Conservation (phyloP, 257 asterid species). For the Solanum paucissectum region DNA sequence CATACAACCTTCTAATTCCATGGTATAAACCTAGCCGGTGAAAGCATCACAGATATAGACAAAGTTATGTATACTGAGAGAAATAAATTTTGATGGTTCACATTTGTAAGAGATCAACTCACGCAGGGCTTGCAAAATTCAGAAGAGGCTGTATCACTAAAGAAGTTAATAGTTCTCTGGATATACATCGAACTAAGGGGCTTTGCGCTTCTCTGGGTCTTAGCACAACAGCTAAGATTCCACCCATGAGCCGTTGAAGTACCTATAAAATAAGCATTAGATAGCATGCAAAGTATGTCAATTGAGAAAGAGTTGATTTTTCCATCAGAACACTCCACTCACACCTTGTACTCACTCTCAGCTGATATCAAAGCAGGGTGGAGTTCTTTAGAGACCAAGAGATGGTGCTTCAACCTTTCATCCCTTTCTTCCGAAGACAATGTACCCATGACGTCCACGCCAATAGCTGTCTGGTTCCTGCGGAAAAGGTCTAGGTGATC, state of each 20-base stretch:
- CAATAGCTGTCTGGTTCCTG: constrained; percentile 79
- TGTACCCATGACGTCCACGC: constrained; percentile 91
- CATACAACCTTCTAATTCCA: background rate
- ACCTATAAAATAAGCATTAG: constrained; percentile 41
- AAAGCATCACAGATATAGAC: background rate
- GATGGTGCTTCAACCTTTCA: constrained; percentile 89
- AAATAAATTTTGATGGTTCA: background rate
- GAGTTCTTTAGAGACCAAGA: constrained; percentile 75
- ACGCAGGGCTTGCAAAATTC: constrained; percentile 90
- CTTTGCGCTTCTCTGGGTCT: constrained; percentile 93
- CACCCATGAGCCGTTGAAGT: constrained; percentile 93
- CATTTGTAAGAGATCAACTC: constrained; percentile 28
- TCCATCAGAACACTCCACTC: constrained; percentile 47
- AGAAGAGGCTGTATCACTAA: constrained; percentile 88
- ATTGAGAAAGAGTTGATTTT: constrained; percentile 7
- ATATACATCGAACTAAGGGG: constrained; percentile 87
- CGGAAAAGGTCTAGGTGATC: constrained; percentile 89
- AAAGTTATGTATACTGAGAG: background rate
- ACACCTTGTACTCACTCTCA: constrained; percentile 99
- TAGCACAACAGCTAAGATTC: constrained; percentile 76
- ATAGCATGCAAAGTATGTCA: constrained; percentile 6
- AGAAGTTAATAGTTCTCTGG: constrained; percentile 88
- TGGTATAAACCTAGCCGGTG: background rate
- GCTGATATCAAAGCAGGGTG: constrained; percentile 97
- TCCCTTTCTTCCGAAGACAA: constrained; percentile 98